phyloP scores from a whole-genome alignment of 352 stramenopile genomes.

The Pythium oligandrum region DNA sequence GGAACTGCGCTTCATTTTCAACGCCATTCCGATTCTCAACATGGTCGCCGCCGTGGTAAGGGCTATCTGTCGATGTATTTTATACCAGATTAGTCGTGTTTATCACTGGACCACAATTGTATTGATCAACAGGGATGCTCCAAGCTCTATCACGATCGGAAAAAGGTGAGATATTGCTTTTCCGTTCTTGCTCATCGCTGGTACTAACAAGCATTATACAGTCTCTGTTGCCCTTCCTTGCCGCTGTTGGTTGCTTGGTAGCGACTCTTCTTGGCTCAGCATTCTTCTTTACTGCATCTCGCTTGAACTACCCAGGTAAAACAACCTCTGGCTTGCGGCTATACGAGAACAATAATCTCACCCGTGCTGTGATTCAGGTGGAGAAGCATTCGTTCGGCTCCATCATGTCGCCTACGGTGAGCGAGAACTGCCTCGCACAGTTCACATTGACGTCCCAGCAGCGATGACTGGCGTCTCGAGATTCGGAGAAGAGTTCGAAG shows the following conservation, averaged over 20 bases:
- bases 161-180: slow-evolving; percentile 35
- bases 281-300: slow-evolving; percentile 72
- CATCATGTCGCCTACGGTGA: slow-evolving; percentile 40
- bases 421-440: slow-evolving; percentile 24
- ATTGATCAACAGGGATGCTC: slow-evolving; percentile 35
- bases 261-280: slow-evolving; percentile 36
- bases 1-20: slow-evolving; percentile 98
- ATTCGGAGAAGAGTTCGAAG: slow-evolving; percentile 76
- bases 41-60: slow-evolving; percentile 86
- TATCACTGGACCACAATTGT: background rate
- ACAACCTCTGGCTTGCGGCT: background rate
- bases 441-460: slow-evolving; percentile 92
- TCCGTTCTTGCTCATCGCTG: background rate
- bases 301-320: slow-evolving; percentile 92
- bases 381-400: slow-evolving; percentile 55
- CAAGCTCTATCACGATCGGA: slow-evolving; percentile 60
- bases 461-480: slow-evolving; percentile 94
- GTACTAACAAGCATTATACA: slow-evolving; percentile 11
- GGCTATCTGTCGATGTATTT: background rate
- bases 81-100: background rate
- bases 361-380: slow-evolving; percentile 27
- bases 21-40: slow-evolving; percentile 95
- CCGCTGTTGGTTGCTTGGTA: slow-evolving; percentile 41
- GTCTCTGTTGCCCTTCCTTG: slow-evolving; percentile 45
- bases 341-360: background rate